phyloP scores from a whole-genome alignment of 140 eudicot species.

The Stevia rebaudiana region DNA sequence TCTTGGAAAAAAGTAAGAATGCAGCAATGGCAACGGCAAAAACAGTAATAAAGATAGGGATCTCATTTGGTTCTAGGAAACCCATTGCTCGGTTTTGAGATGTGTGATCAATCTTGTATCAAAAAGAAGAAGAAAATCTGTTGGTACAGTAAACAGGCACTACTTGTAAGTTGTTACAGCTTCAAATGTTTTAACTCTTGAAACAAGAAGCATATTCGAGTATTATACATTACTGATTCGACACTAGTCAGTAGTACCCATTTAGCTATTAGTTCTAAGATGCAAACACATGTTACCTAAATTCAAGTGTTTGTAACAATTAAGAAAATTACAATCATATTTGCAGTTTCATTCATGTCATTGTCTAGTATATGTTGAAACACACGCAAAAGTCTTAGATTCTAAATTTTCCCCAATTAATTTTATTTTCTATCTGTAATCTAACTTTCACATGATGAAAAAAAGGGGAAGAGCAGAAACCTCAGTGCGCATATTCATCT shows the following conservation, averaged over 20 bases:
- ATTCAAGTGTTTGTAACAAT: not conserved
- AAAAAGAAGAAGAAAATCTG: slow-evolving; percentile 16
- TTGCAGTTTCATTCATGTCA: not conserved
- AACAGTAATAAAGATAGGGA: slow-evolving; percentile 23
- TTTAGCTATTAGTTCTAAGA: not conserved
- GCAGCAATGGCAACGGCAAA: slow-evolving; percentile 25
- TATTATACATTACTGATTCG: not conserved
- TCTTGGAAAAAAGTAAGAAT: slow-evolving; percentile 22
- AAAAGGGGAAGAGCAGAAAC: not conserved
- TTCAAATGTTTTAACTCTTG: slow-evolving; percentile 1
- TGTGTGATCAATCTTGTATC: slow-evolving; percentile 3
- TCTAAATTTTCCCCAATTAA: not conserved
- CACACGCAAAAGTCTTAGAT: no score
- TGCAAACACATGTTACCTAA: not conserved
- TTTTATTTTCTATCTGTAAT: not conserved
- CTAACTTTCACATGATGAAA: not conserved
- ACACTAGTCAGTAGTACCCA: not conserved
- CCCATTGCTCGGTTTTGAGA: slow-evolving; percentile 7
- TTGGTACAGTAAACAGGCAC: slow-evolving; percentile 8
- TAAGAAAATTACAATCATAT: not conserved
- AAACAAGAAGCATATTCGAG: slow-evolving; percentile 1
- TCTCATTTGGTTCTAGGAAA: slow-evolving; percentile 17
- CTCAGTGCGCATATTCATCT: no score
- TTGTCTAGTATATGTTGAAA: not conserved
- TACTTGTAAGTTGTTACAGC: not conserved